Base-by-base conservation (phyloP, 495 filamentous ascomycete species). In the Penicillium paradoxum region DNA sequence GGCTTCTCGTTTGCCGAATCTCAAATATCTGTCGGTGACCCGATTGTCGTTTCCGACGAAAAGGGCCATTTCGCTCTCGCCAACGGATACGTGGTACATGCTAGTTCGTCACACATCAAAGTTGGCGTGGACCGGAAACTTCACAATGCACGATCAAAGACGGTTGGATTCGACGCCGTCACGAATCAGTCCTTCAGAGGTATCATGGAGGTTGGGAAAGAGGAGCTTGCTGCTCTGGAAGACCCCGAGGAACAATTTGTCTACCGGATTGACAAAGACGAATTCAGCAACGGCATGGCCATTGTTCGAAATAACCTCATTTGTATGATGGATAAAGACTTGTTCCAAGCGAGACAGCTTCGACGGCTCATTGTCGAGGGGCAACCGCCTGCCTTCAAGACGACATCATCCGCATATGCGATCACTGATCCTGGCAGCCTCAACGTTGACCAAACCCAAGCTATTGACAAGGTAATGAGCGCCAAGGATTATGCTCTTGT, bases 251-350 rank as follows among this genome's bases (percentile, higher is more conserved):
- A 85, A 45, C 81, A 83, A 22, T 65, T 88, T 14, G 70, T 85
- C 17, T 97, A 91, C 61, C 85, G 93, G 29, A 73, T 98, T 2
- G 93, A 98, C 70, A 97, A 97, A 68, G 93, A 97, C 59, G 93
- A 97, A 64, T 97, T 97, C 69, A 95, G 88, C 70, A 97, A 92
- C 55, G 93, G 93, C 51, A 95, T 98, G 90, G 90, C 93, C 15
- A 86, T 83, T 41, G 88, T 96, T 36, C 87, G 93, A 42, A 95
- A 93, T 65, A 98, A 97, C 58, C 81, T 98, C 0, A 78, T 98
- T 30, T 86, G 90, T 59, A 77, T 95, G 59, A 96, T 98, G 90
- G 83, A 90, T 34, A 83, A 89, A 55, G 83, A 84, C 36, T 67
- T 82, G 13, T 87, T 83, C 64, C 83, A 87, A 45, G 85, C 87